Percentiles rank a stretch among this genome's conserved stretches.
Conservation (phyloP, 257 asterid genomes). For the Capsicum rhomboideum region DNA sequence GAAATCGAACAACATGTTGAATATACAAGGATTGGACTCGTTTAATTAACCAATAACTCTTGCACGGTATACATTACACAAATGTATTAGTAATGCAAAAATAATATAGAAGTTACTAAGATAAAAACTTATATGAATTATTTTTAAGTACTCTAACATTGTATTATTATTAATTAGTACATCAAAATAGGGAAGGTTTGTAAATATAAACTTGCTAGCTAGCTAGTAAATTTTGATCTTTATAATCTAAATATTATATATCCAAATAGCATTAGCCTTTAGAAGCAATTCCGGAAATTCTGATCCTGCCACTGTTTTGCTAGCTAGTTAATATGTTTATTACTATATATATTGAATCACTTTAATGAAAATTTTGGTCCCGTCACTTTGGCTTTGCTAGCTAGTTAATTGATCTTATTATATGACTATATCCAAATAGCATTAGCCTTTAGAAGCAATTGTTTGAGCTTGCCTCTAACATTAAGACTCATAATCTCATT, state of each 20-base stretch:
- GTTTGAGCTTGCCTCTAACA: not conserved
- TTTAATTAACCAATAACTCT: no score
- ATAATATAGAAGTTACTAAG: not conserved
- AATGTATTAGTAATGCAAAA: not conserved
- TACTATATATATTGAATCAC: no score
- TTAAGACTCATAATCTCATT: not conserved
- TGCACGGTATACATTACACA: no score
- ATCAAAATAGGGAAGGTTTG: not conserved
- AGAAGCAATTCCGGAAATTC: not conserved
- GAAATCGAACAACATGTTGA: no score
- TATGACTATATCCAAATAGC: not conserved
- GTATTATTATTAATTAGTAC: not conserved
- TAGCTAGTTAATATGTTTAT: no score
- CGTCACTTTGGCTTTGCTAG: no score
- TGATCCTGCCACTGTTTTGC: no score
- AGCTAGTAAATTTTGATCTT: not conserved
- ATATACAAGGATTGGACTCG: no score
- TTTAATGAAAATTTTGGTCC: no score
- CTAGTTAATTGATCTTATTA: no score
- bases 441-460: not conserved
- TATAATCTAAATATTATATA: not conserved
- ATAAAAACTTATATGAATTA: not conserved
- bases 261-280: slow-evolving; percentile 4
- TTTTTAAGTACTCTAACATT: not conserved
- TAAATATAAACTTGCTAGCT: not conserved